Evolutionary conservation across 2,329 filamentous ascomycete genomes (phyloP).

Genomic region (Diplodia corticola): DNA sequence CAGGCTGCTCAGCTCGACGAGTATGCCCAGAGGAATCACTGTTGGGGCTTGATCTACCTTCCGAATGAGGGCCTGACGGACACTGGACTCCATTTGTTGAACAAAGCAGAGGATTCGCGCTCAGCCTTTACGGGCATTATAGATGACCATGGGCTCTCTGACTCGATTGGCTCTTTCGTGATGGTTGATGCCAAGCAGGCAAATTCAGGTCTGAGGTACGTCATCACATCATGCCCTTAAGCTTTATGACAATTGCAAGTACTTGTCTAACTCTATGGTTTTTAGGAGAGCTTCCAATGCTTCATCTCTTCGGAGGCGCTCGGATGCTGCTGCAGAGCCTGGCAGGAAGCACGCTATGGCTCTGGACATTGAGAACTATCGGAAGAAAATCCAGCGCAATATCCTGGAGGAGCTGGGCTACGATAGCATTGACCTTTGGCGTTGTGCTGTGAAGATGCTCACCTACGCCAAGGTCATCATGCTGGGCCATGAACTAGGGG

Average conservation of each 20-base stretch:
- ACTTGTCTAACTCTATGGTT: not conserved
- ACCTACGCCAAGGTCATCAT: constrained; percentile 33
- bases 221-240: not conserved
- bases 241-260: too few species aligned
- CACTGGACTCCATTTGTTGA: constrained; percentile 21
- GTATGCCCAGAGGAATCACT: constrained; percentile 31
- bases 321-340: not conserved
- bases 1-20: constrained; percentile 33
- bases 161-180: constrained; percentile 10
- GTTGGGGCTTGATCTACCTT: constrained; percentile 38
- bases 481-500: constrained; percentile 20
- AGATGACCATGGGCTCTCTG: not conserved
- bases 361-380: constrained; percentile 24
- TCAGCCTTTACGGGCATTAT: constrained; percentile 13
- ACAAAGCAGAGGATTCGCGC: constrained; percentile 19
- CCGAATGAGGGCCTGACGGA: constrained; percentile 29
- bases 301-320: constrained; percentile 1
- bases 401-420: constrained; percentile 37
- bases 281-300: not conserved
- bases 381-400: constrained; percentile 44
- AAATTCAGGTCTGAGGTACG: constrained; percentile 5
- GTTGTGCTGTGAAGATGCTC: constrained; percentile 36
- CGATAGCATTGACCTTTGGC: constrained; percentile 41
- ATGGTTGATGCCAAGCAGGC: constrained; percentile 22
- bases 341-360: constrained; percentile 15